phyloP scores from a whole-genome alignment of 345 rosid genomes.

The Camelina laxa region DNA sequence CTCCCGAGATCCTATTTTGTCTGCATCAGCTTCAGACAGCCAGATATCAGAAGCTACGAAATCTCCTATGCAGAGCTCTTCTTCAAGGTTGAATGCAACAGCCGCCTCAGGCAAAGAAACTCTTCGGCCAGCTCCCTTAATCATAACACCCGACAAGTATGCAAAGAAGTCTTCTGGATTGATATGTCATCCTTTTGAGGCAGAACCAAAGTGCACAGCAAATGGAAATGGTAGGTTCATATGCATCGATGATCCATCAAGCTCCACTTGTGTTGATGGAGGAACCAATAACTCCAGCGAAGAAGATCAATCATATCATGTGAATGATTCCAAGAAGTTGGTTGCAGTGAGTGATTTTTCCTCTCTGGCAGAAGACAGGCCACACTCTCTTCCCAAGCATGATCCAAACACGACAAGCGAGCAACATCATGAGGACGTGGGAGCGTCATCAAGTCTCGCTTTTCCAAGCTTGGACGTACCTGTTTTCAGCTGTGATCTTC shows the following conservation, averaged over 20 bases:
- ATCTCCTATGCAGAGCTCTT: slow-evolving; percentile 52
- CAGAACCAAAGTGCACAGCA: slow-evolving; percentile 53
- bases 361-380: slow-evolving; percentile 49
- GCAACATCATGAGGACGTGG: slow-evolving; percentile 55
- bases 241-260: slow-evolving; percentile 54
- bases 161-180: slow-evolving; percentile 53
- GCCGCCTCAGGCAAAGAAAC: slow-evolving; percentile 58
- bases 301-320: slow-evolving; percentile 57
- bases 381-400: slow-evolving; percentile 51
- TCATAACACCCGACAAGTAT: slow-evolving; percentile 51
- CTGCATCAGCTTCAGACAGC: slow-evolving; percentile 52
- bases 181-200: slow-evolving; percentile 50
- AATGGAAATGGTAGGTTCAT: slow-evolving; percentile 56
- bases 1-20: slow-evolving; percentile 45
- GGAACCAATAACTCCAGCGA: slow-evolving; percentile 40
- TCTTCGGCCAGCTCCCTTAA: slow-evolving; percentile 51
- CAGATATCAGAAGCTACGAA: slow-evolving; percentile 53
- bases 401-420: slow-evolving; percentile 44
- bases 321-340: slow-evolving; percentile 63
- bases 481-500: slow-evolving; percentile 84
- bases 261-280: slow-evolving; percentile 54
- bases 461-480: slow-evolving; percentile 95
- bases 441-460: slow-evolving; percentile 79
- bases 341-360: slow-evolving; percentile 67
- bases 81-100: slow-evolving; percentile 49